Evolutionary conservation across 768 basidiomycete genomes (phyloP).

Genomic region (Lentinus tigrinus): DNA sequence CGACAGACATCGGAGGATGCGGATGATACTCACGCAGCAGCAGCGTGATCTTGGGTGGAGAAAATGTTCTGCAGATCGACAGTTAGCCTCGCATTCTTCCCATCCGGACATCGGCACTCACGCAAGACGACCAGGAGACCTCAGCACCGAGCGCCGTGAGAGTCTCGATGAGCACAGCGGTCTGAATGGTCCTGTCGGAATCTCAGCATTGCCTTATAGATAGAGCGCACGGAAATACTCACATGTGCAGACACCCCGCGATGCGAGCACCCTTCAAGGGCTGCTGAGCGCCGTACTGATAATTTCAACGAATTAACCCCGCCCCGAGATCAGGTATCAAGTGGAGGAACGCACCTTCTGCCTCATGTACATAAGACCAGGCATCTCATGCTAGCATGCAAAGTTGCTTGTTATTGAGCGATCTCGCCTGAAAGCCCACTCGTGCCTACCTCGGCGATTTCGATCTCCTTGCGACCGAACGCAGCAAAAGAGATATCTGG

Average conservation of each 20-base stretch:
- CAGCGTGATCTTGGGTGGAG: slow-evolving; percentile 99
- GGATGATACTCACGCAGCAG: slow-evolving; percentile 72
- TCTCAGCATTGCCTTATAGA: neutral
- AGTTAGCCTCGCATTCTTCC: neutral
- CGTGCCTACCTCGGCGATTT: slow-evolving; percentile 88
- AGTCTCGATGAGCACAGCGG: slow-evolving; percentile 98
- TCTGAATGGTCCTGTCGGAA: slow-evolving; percentile 87
- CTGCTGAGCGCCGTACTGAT: slow-evolving; percentile 72
- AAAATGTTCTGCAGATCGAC: slow-evolving; percentile 80
- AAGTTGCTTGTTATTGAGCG: neutral
- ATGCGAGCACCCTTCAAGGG: slow-evolving; percentile 95
- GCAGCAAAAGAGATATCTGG: slow-evolving; percentile 95
- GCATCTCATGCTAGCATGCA: slow-evolving; percentile 78
- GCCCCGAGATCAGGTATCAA: neutral
- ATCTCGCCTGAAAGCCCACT: slow-evolving; percentile 4
- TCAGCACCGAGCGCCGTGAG: slow-evolving; percentile 93
- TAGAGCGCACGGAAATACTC: slow-evolving; percentile 22
- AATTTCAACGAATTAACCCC: slow-evolving; percentile 2
- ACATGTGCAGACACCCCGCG: slow-evolving; percentile 98
- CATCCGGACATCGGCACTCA: slow-evolving; percentile 39
- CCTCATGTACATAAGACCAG: slow-evolving; percentile 92
- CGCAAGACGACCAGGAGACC: slow-evolving; percentile 98
- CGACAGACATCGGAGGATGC: neutral
- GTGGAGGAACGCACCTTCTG: slow-evolving; percentile 57
- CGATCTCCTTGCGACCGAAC: slow-evolving; percentile 99